These are phyloP conservation scores for Peronospora tabacina DNA, from an alignment of 352 stramenopile species.

Conservation along the genomic window DNA sequence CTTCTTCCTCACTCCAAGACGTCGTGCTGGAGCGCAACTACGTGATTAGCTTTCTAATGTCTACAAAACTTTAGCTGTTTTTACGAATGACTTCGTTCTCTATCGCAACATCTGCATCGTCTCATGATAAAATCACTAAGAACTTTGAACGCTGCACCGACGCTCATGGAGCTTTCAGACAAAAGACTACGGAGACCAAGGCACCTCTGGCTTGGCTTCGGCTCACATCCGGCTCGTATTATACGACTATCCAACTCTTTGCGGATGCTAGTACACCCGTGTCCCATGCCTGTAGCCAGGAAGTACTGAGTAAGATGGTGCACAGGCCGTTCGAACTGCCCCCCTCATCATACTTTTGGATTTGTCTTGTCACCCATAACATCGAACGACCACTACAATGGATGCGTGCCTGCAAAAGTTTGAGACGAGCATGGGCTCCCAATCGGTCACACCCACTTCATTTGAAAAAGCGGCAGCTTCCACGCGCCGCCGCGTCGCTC, in stretches of 20 bases:
- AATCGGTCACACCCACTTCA: slow-evolving; percentile 6
- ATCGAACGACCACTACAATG: slow-evolving; percentile 30
- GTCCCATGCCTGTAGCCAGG: slow-evolving; percentile 22
- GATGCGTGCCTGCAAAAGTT: slow-evolving; percentile 39
- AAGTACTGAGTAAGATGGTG: slow-evolving; percentile 16
- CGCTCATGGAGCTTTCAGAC: neutral
- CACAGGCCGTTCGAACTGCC: slow-evolving; percentile 1
- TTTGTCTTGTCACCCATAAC: slow-evolving; percentile 17
- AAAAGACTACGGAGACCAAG: neutral
- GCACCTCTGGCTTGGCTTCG: neutral
- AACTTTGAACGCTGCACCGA: neutral
- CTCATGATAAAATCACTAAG: neutral
- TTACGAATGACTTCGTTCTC: too few relatives aligned
- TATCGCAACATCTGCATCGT: neutral
- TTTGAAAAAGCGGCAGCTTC: slow-evolving; percentile 1
- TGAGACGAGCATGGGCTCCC: slow-evolving; percentile 20
- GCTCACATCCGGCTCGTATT: slow-evolving; percentile 15
- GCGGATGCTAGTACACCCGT: slow-evolving; percentile 16
- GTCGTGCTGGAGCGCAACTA: neutral
- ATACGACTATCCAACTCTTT: slow-evolving; percentile 20
- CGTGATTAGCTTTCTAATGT: neutral
- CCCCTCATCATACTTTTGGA: slow-evolving; percentile 22
- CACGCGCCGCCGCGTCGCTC: slow-evolving; percentile 36
- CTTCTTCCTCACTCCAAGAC: neutral
- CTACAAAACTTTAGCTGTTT: slow-evolving; percentile 14